These are phyloP conservation scores for Colletotrichum lini DNA, from an alignment of 2,329 filamentous ascomycete species.

Conservation along the genomic window DNA sequence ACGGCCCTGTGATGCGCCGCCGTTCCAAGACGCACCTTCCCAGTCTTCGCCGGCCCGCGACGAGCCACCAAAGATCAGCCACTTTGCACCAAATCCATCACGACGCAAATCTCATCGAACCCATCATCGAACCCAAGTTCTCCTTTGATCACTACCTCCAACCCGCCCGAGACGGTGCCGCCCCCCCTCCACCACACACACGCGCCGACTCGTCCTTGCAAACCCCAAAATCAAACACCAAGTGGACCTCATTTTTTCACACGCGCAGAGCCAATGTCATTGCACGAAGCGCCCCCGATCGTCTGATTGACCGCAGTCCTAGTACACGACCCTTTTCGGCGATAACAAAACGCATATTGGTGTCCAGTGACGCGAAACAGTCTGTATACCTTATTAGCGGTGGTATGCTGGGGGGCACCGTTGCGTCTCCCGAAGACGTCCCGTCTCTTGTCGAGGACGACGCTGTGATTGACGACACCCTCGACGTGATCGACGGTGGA, in stretches of 20 bases:
- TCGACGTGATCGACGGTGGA: slow-evolving; percentile 23
- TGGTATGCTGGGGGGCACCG: slow-evolving; percentile 39
- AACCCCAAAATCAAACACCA: slow-evolving; percentile 44
- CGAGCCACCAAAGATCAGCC: slow-evolving; percentile 83
- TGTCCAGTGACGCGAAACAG: slow-evolving; percentile 49
- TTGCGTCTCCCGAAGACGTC: slow-evolving; percentile 20
- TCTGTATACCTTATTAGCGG: slow-evolving; percentile 37
- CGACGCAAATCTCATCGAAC: slow-evolving; percentile 46
- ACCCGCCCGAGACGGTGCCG: not conserved
- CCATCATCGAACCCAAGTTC: slow-evolving; percentile 33
- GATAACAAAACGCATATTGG: slow-evolving; percentile 49
- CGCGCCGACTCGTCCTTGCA: slow-evolving; percentile 12
- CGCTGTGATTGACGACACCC: slow-evolving; percentile 8
- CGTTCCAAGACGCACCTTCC: slow-evolving; percentile 74
- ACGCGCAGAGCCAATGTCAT: slow-evolving; percentile 52
- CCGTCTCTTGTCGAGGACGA: slow-evolving; percentile 8
- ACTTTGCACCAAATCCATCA: slow-evolving; percentile 72
- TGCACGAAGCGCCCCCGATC: slow-evolving; percentile 47
- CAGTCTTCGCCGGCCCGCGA: slow-evolving; percentile 80
- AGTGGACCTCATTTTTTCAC: slow-evolving; percentile 73
- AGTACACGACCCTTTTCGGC: slow-evolving; percentile 39
- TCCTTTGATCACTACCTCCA: slow-evolving; percentile 41
- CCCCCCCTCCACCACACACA: not conserved
- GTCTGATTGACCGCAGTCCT: slow-evolving; percentile 49
- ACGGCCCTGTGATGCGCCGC: slow-evolving; percentile 59